Evolutionary conservation across 2,329 filamentous ascomycete genomes (phyloP), one percentile per base, ranked within the genome.

Genomic region (Ceratocystis ficicola): DNA sequence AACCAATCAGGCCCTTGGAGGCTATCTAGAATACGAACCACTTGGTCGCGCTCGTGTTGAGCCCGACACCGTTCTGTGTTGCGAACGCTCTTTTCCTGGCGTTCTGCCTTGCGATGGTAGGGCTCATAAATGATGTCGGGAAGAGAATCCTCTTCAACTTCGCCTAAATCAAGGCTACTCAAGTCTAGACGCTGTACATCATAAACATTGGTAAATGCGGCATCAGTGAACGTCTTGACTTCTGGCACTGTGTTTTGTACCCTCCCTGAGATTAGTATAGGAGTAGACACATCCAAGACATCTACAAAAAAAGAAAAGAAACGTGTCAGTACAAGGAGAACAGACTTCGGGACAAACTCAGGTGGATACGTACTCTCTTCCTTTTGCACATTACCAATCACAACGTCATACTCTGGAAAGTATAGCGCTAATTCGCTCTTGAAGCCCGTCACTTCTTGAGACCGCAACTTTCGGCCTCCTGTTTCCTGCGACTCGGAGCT

Each of bases 1-100:
- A 96, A 79, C 94, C 94, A 99, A 75, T 97, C 94, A 67, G 89
- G 90, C 1, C 93, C 89, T 73, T 90, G 88, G 0, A 99, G 81
- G 20, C 90, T 90, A 65, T 94, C 90, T 5, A 96, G 80, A 17
- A 87, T 75, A 44, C 84, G 79, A 65, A 84, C 80, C 50, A 87
- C 82, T 70, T 86, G 83, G 68, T 86, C 83, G 70, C 81, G 84
- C 70, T 87, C 84, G 77, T 87, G 84, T 70, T 86, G 83, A 17
- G 84, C 84, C 8, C 83, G 80, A 12, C 83, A 83, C 71, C 82
- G 85, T 71, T 87, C 84, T 0, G 82, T 78, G 69, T 87, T 87
- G 41, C 84, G 79, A 61, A 86, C 84, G 1, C 82, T 83, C 65
- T 81, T 81, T 72, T 87, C 84, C 62, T 83, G 72, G 28, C 84